Base-by-base conservation (phyloP, 2,329 filamentous ascomycete genomes). In the Fusarium sp. region DNA sequence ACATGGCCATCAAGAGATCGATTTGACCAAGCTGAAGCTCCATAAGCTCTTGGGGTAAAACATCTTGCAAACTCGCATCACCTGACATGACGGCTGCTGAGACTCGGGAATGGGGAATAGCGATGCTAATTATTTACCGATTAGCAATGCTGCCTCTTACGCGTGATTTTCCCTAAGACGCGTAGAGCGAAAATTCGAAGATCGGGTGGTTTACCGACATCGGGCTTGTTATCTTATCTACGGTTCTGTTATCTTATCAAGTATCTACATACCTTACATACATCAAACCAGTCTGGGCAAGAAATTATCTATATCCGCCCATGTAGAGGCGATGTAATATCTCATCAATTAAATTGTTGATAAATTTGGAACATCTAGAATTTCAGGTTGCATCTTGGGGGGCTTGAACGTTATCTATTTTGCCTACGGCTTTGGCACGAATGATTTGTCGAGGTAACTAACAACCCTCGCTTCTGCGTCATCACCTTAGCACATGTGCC, bases 1-100 rank as follows among this genome's bases (percentile, higher is more conserved):
- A 87, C 84, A 87, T 87, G 11, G 84, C 83, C 67, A 78, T 74
- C 4, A 87, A 73, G n/a, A 87, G 81, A 50, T 86, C 84, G 33
- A 86, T 77, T 54, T 82, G 82, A 2, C 79, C 81, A 13, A 86
- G 72, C 72, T 85, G 83, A 14, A 81, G 75, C 59, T 83, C 81
- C 70, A 85, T 77, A 3, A 84, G 65, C 9, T 84, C 82, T n/a
- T 71, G 70, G 0, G 82, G 77, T 10, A 85, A 70, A 3, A 49
- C 55, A 64, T 37, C 58, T 14, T 39, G 37, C 3, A 7, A 7
- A 2, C 4, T 8, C 10, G 3, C 8, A 3, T 32, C 24, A 30
- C 35, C 15, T 19, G 33, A 6, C 51, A 51, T 62, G 33, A 3
- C 6, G 1, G 0, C 0, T 2, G 11, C 2, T 6, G 3, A 5